A percentile compares a stretch with the other conserved stretches of the same genome.
Evolutionary conservation across 2,329 filamentous ascomycete species (phyloP).

Genomic region (Paraphoma sp.): DNA sequence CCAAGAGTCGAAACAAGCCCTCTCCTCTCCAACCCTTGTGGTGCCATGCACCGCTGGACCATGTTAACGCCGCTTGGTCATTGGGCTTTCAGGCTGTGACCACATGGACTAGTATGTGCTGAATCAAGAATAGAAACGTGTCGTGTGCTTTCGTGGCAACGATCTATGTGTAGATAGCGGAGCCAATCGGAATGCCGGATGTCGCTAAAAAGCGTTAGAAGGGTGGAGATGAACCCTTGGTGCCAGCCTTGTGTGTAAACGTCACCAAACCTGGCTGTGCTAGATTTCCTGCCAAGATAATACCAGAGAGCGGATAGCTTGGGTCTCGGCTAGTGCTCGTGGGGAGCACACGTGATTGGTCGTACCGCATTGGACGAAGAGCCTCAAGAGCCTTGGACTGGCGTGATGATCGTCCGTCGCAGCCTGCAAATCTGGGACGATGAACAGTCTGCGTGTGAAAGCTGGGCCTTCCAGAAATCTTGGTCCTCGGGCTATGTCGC

Average conservation of each 20-base stretch:
- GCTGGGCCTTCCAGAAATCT: constrained; percentile 5
- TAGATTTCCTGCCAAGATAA: constrained; percentile 23
- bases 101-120: not conserved
- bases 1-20: constrained; percentile 6
- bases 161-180: not conserved
- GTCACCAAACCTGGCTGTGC: constrained; percentile 35
- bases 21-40: not conserved
- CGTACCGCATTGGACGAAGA: constrained; percentile 12
- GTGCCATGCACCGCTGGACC: not conserved
- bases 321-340: constrained; percentile 22
- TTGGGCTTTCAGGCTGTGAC: not conserved
- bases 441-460: constrained; percentile 3
- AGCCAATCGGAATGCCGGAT: constrained; percentile 9
- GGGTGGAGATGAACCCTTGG: constrained; percentile 3
- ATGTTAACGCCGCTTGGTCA: not conserved
- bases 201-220: not conserved
- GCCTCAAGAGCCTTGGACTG: constrained; percentile 25
- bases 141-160: constrained; percentile 14
- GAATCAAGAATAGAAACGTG: constrained; percentile 20
- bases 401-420: constrained; percentile 8
- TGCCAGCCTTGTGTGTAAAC: constrained; percentile 21
- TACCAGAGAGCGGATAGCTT: constrained; percentile 14
- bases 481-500: constrained; percentile 13
- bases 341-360: constrained; percentile 23
- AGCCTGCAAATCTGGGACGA: not conserved